phyloP scores from a whole-genome alignment of 805 yeast species.

The Candida alai region DNA sequence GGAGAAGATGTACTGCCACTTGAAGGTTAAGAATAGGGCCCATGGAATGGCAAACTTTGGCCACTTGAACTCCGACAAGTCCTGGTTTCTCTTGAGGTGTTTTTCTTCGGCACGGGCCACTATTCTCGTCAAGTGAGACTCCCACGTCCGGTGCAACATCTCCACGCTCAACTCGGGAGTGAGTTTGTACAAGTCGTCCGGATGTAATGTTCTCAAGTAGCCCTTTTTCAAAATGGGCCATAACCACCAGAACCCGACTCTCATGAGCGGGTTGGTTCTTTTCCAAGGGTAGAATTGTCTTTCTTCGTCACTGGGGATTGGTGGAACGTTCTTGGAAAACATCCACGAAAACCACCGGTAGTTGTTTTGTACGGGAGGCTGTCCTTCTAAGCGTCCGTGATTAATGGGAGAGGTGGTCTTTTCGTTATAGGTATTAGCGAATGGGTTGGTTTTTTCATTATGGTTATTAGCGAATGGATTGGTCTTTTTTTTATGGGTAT shows the following conservation, averaged over 20 bases:
- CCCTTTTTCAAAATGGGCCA: slow-evolving; percentile 39
- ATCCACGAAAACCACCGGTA: slow-evolving; percentile 49
- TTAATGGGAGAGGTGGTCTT: too few species aligned
- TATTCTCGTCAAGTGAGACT: slow-evolving; percentile 18
- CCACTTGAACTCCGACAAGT: slow-evolving; percentile 35
- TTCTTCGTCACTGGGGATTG: slow-evolving; percentile 49
- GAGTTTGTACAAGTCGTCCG: slow-evolving; percentile 35
- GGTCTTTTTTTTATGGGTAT: too few species aligned
- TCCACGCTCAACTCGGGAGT: slow-evolving; percentile 35
- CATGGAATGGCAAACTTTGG: slow-evolving; percentile 33
- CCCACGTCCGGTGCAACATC: slow-evolving; percentile 28
- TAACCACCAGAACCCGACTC: slow-evolving; percentile 39
- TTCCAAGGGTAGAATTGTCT: slow-evolving; percentile 48
- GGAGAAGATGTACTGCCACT: slow-evolving; percentile 39
- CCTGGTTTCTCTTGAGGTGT: slow-evolving; percentile 15
- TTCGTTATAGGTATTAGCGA: too few species aligned
- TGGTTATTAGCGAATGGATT: too few species aligned
- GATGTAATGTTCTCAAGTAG: slow-evolving; percentile 33
- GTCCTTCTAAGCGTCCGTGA: slow-evolving; percentile 11
- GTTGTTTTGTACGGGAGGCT: slow-evolving; percentile 38
- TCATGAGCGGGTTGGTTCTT: slow-evolving; percentile 32
- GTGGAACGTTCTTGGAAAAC: slow-evolving; percentile 47
- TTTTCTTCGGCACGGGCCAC: slow-evolving; percentile 18
- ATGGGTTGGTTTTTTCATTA: too few species aligned
- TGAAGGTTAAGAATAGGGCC: slow-evolving; percentile 50